Base-by-base conservation (phyloP, 306 rosid species). In the Albizia julibrissin region DNA sequence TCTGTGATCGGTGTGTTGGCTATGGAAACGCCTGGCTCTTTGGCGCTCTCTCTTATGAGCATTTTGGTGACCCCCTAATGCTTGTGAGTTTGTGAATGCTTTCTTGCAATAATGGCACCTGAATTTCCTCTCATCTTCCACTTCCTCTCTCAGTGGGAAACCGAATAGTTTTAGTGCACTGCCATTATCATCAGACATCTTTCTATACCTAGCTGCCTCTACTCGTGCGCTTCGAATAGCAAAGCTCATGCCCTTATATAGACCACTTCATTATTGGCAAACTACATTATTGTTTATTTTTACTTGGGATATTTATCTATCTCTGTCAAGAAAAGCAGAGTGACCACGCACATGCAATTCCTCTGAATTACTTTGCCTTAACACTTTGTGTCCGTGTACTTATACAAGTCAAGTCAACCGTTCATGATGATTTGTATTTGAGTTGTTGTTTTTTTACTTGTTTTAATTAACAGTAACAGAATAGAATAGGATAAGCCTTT, bases 1-100 rank as follows among this genome's bases (percentile, higher is more conserved):
- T 37, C 72, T 75, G 4, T 70, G 82, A 56, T 46, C 70, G 21
- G 42, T 43, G 22, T 84, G 11, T 2, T 21, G 87, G 71, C 82
- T 72, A 8, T 80, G 89, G 78, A 91, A 85, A 29, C 88, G 87
- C 69, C 86, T 89, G 0, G 87, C 89, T n/a, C 88, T 83, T 72
- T 89, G 90, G 33, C 94, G 92, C 76, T 92, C 97, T 76, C 89
- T 84, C 88, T 92, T 92, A 85, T 92, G 97, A 6, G 97, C 97
- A 47, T 92, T 91, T 70, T 92, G 97, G 74, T 92, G 97, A 59
- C 97, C 97, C 1, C 97, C 94, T 18, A 92, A 83, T 0, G 97
- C 97, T 62, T 92, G 97, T 0, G 94, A 89, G 76, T 90, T 92
- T 6, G 79, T 81, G 37, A 90, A 92, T 5, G 75, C 92, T 40